Percentiles rank a stretch among this genome's conserved stretches.
phyloP scores from a whole-genome alignment of 495 filamentous ascomycete species.

The Xylaria cubensis region DNA sequence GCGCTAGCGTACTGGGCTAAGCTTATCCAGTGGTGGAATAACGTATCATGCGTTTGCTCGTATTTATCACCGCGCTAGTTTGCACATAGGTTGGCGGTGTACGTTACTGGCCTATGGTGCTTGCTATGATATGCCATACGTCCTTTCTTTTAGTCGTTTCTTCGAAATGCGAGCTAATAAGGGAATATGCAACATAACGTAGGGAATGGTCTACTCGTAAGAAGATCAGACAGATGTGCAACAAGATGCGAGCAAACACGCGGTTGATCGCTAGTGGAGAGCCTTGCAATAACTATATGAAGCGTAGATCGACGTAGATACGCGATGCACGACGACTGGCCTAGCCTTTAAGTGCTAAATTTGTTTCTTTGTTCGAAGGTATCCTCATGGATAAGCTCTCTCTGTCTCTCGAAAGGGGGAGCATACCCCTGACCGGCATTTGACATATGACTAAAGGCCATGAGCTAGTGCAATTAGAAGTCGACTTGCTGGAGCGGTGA shows the following conservation, averaged over 20 bases:
- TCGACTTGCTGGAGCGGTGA: not conserved
- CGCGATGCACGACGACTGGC: not conserved
- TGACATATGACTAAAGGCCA: no score
- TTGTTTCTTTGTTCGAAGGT: no score
- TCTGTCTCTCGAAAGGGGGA: no score
- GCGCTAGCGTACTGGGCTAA: not conserved
- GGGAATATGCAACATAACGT: not conserved
- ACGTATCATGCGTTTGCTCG: not conserved
- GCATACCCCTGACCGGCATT: no score
- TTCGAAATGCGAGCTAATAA: not conserved
- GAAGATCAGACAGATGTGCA: not conserved
- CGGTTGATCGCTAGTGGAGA: not conserved
- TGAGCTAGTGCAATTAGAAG: no score
- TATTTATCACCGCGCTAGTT: not conserved
- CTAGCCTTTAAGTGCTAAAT: not conserved
- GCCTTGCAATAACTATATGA: not conserved
- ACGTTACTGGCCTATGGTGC: not conserved
- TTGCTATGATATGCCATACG: not conserved
- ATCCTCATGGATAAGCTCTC: no score
- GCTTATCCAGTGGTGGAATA: not conserved
- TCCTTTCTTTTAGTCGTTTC: not conserved
- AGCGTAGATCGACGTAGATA: not conserved
- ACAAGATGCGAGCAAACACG: constrained; percentile 3
- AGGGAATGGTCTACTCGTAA: not conserved
- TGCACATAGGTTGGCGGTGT: not conserved